Conservation (phyloP, 2,329 filamentous ascomycete genomes). For the Pseudopithomyces chartarum region DNA sequence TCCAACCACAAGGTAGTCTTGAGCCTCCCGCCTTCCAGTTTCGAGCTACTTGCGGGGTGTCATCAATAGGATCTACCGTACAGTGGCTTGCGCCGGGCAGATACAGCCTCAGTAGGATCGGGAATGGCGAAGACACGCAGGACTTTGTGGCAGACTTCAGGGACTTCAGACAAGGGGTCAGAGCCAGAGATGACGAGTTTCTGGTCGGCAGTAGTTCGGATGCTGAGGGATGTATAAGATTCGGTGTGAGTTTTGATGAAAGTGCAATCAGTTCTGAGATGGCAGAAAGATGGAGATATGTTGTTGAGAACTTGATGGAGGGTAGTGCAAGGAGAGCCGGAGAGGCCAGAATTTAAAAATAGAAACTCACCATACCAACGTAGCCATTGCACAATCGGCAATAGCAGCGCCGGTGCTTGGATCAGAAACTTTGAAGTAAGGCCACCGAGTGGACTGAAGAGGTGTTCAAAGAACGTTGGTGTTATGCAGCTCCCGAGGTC, state of each 20-base stretch:
- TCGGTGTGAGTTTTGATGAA: slow-evolving; percentile 50
- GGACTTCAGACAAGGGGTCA: slow-evolving; percentile 44
- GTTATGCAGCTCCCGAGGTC: no score
- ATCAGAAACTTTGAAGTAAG: no score
- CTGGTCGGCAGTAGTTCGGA: slow-evolving; percentile 50
- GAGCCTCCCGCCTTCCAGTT: slow-evolving; percentile 33
- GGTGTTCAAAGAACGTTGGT: no score
- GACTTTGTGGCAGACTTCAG: slow-evolving; percentile 50
- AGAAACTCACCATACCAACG: no score
- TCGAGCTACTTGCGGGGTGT: slow-evolving; percentile 53
- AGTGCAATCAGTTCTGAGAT: slow-evolving; percentile 40
- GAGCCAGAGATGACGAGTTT: slow-evolving; percentile 54
- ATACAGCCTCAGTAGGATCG: slow-evolving; percentile 31
- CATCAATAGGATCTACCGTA: slow-evolving; percentile 47
- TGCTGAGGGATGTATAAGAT: slow-evolving; percentile 40
- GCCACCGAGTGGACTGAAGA: no score
- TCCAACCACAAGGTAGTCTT: slow-evolving; percentile 47
- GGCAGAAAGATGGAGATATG: slow-evolving; percentile 38
- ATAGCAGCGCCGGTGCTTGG: no score
- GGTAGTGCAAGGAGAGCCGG: neutral
- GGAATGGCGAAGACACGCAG: slow-evolving; percentile 19
- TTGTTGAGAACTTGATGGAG: slow-evolving; percentile 39
- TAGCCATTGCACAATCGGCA: no score
- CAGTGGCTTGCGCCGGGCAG: slow-evolving; percentile 36
- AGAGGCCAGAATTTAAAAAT: slow-evolving; percentile 23